These are phyloP conservation scores for Arthroderma uncinatum DNA, from an alignment of 2,329 filamentous ascomycete species.

Conservation along the genomic window DNA sequence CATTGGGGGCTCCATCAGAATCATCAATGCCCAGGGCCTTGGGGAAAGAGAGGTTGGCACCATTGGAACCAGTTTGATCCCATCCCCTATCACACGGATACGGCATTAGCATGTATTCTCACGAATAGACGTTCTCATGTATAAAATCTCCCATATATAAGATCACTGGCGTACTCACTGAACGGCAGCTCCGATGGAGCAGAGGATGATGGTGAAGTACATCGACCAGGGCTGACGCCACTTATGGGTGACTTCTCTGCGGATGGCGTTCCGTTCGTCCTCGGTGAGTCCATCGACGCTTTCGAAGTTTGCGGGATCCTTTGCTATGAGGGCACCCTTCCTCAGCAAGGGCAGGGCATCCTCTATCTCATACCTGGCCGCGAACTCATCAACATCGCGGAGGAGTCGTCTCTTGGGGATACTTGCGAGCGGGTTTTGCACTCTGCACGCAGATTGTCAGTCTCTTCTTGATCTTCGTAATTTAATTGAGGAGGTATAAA, in stretches of 20 bases:
- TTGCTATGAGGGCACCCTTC: conserved; percentile 41
- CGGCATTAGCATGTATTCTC: conserved; percentile 7
- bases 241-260: conserved; percentile 38
- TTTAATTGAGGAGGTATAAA: not conserved
- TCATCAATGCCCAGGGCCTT: conserved; percentile 36
- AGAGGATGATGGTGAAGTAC: conserved; percentile 43
- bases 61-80: conserved; percentile 45
- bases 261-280: conserved; percentile 33
- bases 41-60: conserved; percentile 43
- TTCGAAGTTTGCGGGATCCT: conserved; percentile 38
- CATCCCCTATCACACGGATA: conserved; percentile 25
- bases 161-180: conserved; percentile 28
- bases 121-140: too few species aligned
- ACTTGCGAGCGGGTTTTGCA: conserved; percentile 38
- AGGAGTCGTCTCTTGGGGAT: conserved; percentile 30
- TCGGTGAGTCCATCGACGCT: conserved; percentile 34
- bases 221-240: conserved; percentile 41
- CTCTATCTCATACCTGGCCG: conserved; percentile 30
- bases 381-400: conserved; percentile 34
- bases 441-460: conserved; percentile 21
- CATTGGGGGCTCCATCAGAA: conserved; percentile 24
- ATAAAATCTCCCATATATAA: too few species aligned
- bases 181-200: conserved; percentile 42
- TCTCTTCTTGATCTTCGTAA: not conserved
- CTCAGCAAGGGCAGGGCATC: conserved; percentile 34